Conservation (phyloP, 2,329 filamentous ascomycete species). For the Zymoseptoria ardabiliae region DNA sequence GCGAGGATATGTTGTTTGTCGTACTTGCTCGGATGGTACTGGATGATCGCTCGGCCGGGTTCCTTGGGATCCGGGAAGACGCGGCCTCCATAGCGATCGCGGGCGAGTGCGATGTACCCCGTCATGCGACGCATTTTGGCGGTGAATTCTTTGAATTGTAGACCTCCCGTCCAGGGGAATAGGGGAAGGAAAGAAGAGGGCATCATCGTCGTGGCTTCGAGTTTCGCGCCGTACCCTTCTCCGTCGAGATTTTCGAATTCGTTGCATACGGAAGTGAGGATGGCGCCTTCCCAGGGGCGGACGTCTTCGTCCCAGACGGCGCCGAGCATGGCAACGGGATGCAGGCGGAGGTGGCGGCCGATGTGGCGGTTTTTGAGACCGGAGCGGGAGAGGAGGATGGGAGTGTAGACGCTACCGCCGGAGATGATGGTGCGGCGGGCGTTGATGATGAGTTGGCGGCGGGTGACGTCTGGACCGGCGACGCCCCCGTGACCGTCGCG, state of each 20-base stretch:
- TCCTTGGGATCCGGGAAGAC: constrained; percentile 64
- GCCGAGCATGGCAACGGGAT: constrained; percentile 55
- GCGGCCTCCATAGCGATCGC: constrained; percentile 68
- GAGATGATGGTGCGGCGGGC: constrained; percentile 78
- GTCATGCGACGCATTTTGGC: constrained; percentile 63
- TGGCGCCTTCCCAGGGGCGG: constrained; percentile 59
- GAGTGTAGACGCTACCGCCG: constrained; percentile 67
- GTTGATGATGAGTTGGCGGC: constrained; percentile 60
- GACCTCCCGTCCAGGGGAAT: constrained; percentile 59
- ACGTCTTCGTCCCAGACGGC: constrained; percentile 64
- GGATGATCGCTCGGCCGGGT: constrained; percentile 53
- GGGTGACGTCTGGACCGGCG: constrained; percentile 44
- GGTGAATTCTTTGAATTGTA: constrained; percentile 65
- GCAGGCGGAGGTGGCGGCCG: constrained; percentile 72
- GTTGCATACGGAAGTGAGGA: constrained; percentile 69
- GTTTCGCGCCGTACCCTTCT: constrained; percentile 71
- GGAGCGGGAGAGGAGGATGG: constrained; percentile 67
- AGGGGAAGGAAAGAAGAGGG: constrained; percentile 58
- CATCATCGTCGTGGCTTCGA: constrained; percentile 71
- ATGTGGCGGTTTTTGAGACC: constrained; percentile 76
- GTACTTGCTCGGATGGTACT: constrained; percentile 63
- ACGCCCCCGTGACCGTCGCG: constrained; percentile 57
- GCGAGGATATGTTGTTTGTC: constrained; percentile 67
- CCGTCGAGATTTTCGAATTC: constrained; percentile 76
- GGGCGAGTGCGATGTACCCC: constrained; percentile 64